These are phyloP conservation scores for Kodamaea jinghongensis DNA, from an alignment of 805 yeast genomes.

Conservation along the genomic window DNA sequence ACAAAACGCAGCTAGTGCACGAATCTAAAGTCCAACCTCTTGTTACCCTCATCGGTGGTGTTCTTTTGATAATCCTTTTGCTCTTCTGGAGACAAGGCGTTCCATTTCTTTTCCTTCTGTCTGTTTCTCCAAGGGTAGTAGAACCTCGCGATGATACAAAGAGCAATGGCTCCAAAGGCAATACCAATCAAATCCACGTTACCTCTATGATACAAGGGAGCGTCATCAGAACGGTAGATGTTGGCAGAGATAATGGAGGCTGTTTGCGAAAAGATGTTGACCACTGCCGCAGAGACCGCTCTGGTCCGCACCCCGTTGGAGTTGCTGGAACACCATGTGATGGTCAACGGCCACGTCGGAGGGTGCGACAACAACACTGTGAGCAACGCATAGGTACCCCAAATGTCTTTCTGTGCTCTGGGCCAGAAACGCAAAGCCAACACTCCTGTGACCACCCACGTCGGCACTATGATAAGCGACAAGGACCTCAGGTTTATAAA, in stretches of 20 bases:
- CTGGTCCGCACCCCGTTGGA: constrained; percentile 59
- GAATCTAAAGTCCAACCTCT: constrained; percentile 51
- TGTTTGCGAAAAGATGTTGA: constrained; percentile 62
- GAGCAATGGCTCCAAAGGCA: constrained; percentile 31
- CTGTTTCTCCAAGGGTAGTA: constrained; percentile 45
- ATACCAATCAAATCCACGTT: constrained; percentile 43
- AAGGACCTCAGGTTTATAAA: constrained; percentile 20
- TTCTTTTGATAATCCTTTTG: constrained; percentile 43
- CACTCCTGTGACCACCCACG: constrained; percentile 20
- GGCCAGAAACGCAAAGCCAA: constrained; percentile 39
- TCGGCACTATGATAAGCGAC: constrained; percentile 12
- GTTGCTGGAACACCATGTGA: constrained; percentile 61
- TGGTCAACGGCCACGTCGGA: constrained; percentile 53
- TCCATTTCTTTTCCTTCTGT: constrained; percentile 50
- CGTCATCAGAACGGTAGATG: constrained; percentile 56
- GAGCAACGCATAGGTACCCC: constrained; percentile 44
- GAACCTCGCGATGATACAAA: constrained; percentile 30
- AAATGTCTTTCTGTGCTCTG: constrained; percentile 36
- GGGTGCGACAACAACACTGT: constrained; percentile 43
- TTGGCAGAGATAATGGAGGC: constrained; percentile 56
- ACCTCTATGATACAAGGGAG: constrained; percentile 61
- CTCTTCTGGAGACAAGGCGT: constrained; percentile 47
- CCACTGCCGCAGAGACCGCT: constrained; percentile 65
- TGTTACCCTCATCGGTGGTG: constrained; percentile 55
- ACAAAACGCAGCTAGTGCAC: constrained; percentile 18